Evolutionary conservation across 2,329 filamentous ascomycete genomes (phyloP).

Genomic region (Lachnellula subtilissima): DNA sequence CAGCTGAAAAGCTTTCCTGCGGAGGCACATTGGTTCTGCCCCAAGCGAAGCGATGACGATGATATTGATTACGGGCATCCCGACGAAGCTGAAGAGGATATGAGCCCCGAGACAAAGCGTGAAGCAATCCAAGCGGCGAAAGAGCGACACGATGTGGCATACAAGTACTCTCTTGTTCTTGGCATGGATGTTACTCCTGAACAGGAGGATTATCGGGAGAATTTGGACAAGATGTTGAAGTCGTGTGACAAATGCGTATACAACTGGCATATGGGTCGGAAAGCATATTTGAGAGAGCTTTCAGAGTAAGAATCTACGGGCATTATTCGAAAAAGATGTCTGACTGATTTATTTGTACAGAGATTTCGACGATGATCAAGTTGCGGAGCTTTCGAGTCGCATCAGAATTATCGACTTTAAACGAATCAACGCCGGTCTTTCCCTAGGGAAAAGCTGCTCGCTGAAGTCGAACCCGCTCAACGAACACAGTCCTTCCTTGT

Average conservation of each 20-base stretch:
- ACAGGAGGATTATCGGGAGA: slow-evolving; percentile 52
- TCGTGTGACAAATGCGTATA: slow-evolving; percentile 66
- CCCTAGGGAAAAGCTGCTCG: slow-evolving; percentile 52
- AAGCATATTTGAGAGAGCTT: slow-evolving; percentile 56
- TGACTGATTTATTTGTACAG: slow-evolving; percentile 16
- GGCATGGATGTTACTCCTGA: slow-evolving; percentile 53
- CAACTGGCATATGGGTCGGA: slow-evolving; percentile 68
- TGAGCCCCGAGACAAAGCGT: slow-evolving; percentile 47
- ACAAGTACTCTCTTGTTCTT: slow-evolving; percentile 64
- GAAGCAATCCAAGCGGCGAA: slow-evolving; percentile 51
- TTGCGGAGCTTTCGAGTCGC: slow-evolving; percentile 49
- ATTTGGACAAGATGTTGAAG: slow-evolving; percentile 54
- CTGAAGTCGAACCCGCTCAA: slow-evolving; percentile 21
- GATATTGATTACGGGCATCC: slow-evolving; percentile 58
- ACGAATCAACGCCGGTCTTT: slow-evolving; percentile 56
- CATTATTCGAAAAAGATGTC: not conserved
- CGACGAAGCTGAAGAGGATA: slow-evolving; percentile 41
- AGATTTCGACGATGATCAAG: slow-evolving; percentile 43
- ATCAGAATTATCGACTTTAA: slow-evolving; percentile 57
- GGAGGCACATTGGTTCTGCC: slow-evolving; percentile 62
- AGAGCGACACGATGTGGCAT: slow-evolving; percentile 55
- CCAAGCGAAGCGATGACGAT: slow-evolving; percentile 59
- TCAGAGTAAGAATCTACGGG: slow-evolving; percentile 45
- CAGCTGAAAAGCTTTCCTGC: slow-evolving; percentile 29
- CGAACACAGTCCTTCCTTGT: slow-evolving; percentile 27